Evolutionary conservation across 805 yeast species (phyloP), one percentile per base, ranked within the genome.

Genomic region (Danielia oregonensis): DNA sequence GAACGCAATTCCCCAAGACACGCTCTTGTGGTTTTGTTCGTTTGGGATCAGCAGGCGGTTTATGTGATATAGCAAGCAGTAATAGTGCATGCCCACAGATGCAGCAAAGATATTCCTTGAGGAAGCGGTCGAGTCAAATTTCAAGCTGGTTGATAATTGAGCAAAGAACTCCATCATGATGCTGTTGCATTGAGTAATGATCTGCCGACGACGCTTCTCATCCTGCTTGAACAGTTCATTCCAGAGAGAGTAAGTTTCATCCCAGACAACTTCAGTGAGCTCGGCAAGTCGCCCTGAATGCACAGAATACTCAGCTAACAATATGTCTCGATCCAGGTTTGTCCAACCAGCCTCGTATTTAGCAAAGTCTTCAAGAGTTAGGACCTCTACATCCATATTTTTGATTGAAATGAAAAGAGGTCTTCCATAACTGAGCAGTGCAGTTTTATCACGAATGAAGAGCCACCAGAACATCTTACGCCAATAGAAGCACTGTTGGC

Each of bases 401-500:
- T 22, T 15, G 16, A 30, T 4, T n/a, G 29, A 29, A 8, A 37
- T 28, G 9, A 26, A 9, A 4, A 21, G 8, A 11, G 47, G 44
- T n/a, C 40, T 31, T 2, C 47, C 47, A 18, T 26, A 40, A 19
- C 40, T 28, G 12, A 34, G 7, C 14, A 32, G 5, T 11, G 22
- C 7, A 7, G 29, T 13, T 14, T 34, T 22, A 18, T 43, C 47
- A 4, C 42, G 34, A 10, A 21, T 26, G 28, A 26, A 36, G 11
- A 40, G 26, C 17, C 24, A 32, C 47, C 47, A 43, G 35, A 36
- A 43, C 12, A 40, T 14, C 31, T 43, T 43, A 21, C 25, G 31
- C 38, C 44, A 40, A 13, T 22, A 24, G 28, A 40, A 43, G 22
- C 19, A 26, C 25, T 43, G 47, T 29, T 35, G 35, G 12, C 21